Evolutionary conservation across 108 stramenopile species (phyloP), one percentile per base, ranked within the genome.

Genomic region (Pseudonitzschia delicatissima): DNA sequence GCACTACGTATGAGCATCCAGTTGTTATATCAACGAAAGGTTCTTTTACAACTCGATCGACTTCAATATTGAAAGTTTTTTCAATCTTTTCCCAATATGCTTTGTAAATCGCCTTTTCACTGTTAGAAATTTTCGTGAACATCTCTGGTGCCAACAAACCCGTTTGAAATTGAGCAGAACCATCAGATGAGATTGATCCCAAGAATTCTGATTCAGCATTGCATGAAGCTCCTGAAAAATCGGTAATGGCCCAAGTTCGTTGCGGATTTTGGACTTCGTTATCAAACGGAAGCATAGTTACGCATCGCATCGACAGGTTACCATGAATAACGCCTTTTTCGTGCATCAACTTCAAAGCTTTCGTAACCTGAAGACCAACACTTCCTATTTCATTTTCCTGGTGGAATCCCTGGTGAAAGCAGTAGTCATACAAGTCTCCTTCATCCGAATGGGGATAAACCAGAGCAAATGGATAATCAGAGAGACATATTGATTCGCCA

Each of bases 81-180:
- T 76, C 66, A 21, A 84, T 81, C 15, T 45, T 62, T n/a, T 71
- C 33, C 76, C 75, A 76, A 53, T 85, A 83, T 6, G 36, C 45
- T 18, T 67, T 64, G 71, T 81, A 84, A 31, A 49, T 63, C 44
- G 60, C 42, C 8, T 68, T 35, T 36, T 82, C 81, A 8, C 55
- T 34, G 21, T 68, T 29, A 8, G 60, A 57, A 12, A 83, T 68
- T 59, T 74, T 77, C 13, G 86, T 75, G 58, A 79, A 81, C 61
- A 86, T 76, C 49, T 86, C 85, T 5, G 85, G 80, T 12, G 90
- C 81, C 34, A 78, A 45, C 0, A 80, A 64, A 25, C 76, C 74
- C 9, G 82, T 77, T 9, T 62, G 33, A 59, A 80, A 84, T 21
- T 66, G 67, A 39, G 50, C 72, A 2, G 57, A 59, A 25, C 83